These are phyloP conservation scores for Penicillium subrubescens DNA, from an alignment of 495 filamentous ascomycete genomes.

Conservation along the genomic window DNA sequence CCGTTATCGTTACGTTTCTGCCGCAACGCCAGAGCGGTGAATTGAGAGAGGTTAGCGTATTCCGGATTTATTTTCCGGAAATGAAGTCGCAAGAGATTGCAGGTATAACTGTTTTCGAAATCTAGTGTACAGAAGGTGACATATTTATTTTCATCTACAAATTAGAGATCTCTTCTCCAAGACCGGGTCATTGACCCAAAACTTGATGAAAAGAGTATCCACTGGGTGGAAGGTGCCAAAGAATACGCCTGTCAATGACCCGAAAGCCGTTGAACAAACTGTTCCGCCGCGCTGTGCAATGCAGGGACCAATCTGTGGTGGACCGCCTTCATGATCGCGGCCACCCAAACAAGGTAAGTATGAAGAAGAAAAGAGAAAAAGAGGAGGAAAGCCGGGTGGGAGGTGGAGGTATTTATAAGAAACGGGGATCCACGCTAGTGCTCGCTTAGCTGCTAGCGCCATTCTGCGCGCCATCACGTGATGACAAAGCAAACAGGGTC, in stretches of 20 bases:
- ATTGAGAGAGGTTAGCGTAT: too few relatives aligned
- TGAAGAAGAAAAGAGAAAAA: slow-evolving; percentile 62
- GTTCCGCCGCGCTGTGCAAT: slow-evolving; percentile 77
- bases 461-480: slow-evolving; percentile 8
- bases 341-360: slow-evolving; percentile 74
- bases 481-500: not conserved
- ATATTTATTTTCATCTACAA: too few relatives aligned
- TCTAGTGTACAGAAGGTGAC: too few relatives aligned
- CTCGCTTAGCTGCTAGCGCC: slow-evolving; percentile 19
- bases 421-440: not conserved
- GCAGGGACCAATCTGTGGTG: slow-evolving; percentile 66
- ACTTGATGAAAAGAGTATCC: slow-evolving; percentile 58
- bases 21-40: too few relatives aligned
- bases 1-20: too few relatives aligned
- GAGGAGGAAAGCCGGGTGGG: slow-evolving; percentile 26
- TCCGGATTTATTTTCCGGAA: too few relatives aligned
- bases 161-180: slow-evolving; percentile 52
- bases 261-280: slow-evolving; percentile 67
- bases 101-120: too few relatives aligned
- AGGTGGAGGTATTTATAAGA: slow-evolving; percentile 28
- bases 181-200: slow-evolving; percentile 44
- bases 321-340: slow-evolving; percentile 63
- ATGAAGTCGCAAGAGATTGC: too few relatives aligned
- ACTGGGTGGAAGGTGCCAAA: slow-evolving; percentile 60
- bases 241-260: slow-evolving; percentile 73